phyloP scores from a whole-genome alignment of 331 rosid species.

The Arachis monticola region DNA sequence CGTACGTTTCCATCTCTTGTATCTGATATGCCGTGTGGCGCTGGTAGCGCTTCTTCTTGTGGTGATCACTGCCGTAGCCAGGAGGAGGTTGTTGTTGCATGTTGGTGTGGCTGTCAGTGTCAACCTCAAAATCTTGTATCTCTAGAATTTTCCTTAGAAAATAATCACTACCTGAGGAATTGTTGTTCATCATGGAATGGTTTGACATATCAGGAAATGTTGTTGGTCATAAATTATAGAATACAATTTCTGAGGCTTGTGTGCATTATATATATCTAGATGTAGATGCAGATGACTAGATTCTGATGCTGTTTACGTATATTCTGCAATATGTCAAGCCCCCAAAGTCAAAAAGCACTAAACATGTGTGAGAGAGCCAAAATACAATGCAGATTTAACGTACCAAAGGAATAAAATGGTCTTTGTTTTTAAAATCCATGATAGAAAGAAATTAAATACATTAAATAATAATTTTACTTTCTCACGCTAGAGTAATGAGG shows the following conservation, averaged over 20 bases:
- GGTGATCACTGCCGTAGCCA: constrained; percentile 42
- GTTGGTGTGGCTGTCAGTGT: constrained; percentile 44
- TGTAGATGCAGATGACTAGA: no score
- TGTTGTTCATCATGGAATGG: constrained; percentile 18
- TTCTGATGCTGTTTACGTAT: neutral
- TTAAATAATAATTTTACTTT: neutral
- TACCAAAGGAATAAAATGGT: neutral
- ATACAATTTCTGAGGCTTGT: constrained; percentile 47
- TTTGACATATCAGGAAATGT: constrained; percentile 38
- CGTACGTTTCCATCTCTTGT: constrained; percentile 72
- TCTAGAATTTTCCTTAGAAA: constrained; percentile 43
- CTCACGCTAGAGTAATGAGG: neutral
- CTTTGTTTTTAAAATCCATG: neutral
- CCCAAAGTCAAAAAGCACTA: constrained; percentile 5
- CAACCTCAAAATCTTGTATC: constrained; percentile 46
- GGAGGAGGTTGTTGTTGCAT: constrained; percentile 44
- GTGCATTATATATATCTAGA: neutral
- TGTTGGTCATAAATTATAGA: constrained; percentile 33
- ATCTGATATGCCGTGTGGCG: constrained; percentile 73
- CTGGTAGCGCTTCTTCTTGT: constrained; percentile 51
- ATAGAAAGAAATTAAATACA: neutral
- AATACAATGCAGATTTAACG: neutral
- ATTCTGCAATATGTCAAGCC: constrained; percentile 31
- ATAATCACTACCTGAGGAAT: constrained; percentile 41
- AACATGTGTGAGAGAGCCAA: neutral